phyloP scores from a whole-genome alignment of 2,329 filamentous ascomycete species.

The Pseudogymnoascus sp. region DNA sequence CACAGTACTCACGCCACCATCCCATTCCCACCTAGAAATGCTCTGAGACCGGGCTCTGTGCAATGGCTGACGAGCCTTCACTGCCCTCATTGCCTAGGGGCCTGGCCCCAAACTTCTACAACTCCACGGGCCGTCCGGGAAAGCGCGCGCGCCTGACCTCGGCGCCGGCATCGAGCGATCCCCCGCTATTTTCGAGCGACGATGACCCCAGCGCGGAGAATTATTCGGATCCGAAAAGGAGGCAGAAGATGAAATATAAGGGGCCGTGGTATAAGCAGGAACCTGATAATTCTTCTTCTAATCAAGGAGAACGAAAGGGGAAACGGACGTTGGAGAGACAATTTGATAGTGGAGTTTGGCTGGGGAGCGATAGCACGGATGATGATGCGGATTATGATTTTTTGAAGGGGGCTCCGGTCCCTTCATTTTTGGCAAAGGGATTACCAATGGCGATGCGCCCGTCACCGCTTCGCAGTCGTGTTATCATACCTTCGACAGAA shows the following conservation, averaged over 20 bases:
- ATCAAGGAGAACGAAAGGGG: slow-evolving; percentile 16
- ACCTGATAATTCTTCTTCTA: slow-evolving; percentile 25
- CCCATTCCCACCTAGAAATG: background rate
- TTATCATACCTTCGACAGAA: background rate
- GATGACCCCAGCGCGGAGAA: slow-evolving; percentile 61
- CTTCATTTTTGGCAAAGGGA: background rate
- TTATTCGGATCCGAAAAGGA: slow-evolving; percentile 44
- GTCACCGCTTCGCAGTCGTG: background rate
- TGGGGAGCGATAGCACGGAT: slow-evolving; percentile 51
- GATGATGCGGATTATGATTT: slow-evolving; percentile 34
- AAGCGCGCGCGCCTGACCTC: slow-evolving; percentile 32
- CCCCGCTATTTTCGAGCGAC: slow-evolving; percentile 63
- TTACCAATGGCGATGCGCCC: background rate
- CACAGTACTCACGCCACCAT: background rate
- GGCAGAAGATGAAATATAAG: slow-evolving; percentile 54
- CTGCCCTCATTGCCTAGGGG: slow-evolving; percentile 29
- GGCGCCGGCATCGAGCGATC: slow-evolving; percentile 54
- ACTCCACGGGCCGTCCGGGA: slow-evolving; percentile 18
- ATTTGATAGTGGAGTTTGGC: slow-evolving; percentile 61
- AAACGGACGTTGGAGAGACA: slow-evolving; percentile 51
- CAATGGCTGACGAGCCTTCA: slow-evolving; percentile 32
- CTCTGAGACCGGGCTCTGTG: background rate
- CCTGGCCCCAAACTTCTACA: slow-evolving; percentile 14
- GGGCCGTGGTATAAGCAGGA: slow-evolving; percentile 62
- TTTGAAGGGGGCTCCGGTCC: slow-evolving; percentile 12